Evolutionary conservation across 2,329 filamentous ascomycete species (phyloP).

Genomic region (Fusarium robinianum): DNA sequence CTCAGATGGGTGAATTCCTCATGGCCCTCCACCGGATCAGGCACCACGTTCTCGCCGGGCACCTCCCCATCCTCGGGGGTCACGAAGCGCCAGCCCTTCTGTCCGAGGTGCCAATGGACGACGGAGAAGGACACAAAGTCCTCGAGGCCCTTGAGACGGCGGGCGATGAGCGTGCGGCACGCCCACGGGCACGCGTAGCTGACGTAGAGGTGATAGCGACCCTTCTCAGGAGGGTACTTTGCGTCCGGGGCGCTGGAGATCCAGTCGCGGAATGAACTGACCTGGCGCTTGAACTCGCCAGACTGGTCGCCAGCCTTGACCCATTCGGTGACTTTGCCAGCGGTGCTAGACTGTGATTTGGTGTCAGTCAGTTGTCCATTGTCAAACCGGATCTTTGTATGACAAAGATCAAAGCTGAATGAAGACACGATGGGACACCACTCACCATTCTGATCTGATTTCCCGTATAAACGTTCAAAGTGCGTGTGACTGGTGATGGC

Average conservation of each 20-base stretch:
- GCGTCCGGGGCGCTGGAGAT: slow-evolving; percentile 74
- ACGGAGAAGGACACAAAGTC: slow-evolving; percentile 77
- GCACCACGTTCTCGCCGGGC: slow-evolving; percentile 65
- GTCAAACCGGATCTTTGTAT: too few species aligned
- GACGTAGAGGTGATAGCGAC: slow-evolving; percentile 91
- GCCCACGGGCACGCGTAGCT: slow-evolving; percentile 96
- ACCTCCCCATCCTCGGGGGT: slow-evolving; percentile 62
- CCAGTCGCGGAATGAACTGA: slow-evolving; percentile 79
- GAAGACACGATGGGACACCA: background rate
- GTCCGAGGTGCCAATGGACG: slow-evolving; percentile 89
- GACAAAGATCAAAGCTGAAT: too few species aligned
- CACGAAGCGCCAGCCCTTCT: slow-evolving; percentile 80
- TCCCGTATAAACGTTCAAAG: slow-evolving; percentile 2
- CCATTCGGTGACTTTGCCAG: slow-evolving; percentile 73
- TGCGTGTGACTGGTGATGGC: slow-evolving; percentile 1
- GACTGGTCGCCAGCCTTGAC: slow-evolving; percentile 75
- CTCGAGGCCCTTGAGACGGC: slow-evolving; percentile 90
- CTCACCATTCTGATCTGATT: slow-evolving; percentile 35
- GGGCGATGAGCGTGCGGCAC: slow-evolving; percentile 82
- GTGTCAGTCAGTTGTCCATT: slow-evolving; percentile 16
- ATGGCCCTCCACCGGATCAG: slow-evolving; percentile 71
- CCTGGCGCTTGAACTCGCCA: slow-evolving; percentile 91
- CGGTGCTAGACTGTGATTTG: slow-evolving; percentile 26
- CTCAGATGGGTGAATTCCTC: slow-evolving; percentile 71
- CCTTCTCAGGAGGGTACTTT: slow-evolving; percentile 82